These are phyloP conservation scores for Fomitopsis pulvina DNA, from an alignment of 768 basidiomycete genomes.

Conservation along the genomic window DNA sequence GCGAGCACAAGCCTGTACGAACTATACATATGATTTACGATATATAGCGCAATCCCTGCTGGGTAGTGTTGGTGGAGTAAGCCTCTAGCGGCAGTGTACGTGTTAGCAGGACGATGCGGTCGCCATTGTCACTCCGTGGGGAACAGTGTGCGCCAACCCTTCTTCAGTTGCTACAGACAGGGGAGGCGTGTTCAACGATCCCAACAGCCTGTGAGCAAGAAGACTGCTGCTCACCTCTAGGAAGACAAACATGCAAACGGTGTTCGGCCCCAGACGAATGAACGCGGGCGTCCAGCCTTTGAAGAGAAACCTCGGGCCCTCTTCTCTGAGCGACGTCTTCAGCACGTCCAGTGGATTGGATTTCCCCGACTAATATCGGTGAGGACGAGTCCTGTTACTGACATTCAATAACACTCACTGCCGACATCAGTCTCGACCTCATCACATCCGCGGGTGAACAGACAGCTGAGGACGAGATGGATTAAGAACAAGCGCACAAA, in stretches of 20 bases:
- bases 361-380: conserved; percentile 39
- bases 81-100: too few relatives aligned
- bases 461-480: conserved; percentile 43
- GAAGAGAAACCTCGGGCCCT: conserved; percentile 75
- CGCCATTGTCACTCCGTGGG: conserved; percentile 11
- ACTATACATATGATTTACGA: too few relatives aligned
- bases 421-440: conserved; percentile 71
- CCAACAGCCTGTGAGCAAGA: too few relatives aligned
- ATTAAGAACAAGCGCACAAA: neutral
- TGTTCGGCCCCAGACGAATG: conserved; percentile 78
- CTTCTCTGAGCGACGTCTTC: conserved; percentile 53
- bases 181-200: neutral
- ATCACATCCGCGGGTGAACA: conserved; percentile 77
- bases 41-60: too few relatives aligned
- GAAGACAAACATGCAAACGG: conserved; percentile 79
- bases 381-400: neutral
- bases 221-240: too few relatives aligned
- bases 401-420: conserved; percentile 35
- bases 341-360: conserved; percentile 46
- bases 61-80: too few relatives aligned
- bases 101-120: too few relatives aligned
- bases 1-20: too few relatives aligned
- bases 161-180: conserved; percentile 61
- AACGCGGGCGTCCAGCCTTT: conserved; percentile 91
- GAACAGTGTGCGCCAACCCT: conserved; percentile 39